Evolutionary conservation across 139 green algal genomes (phyloP).

Genomic region (Ettlia oleoabundans): DNA sequence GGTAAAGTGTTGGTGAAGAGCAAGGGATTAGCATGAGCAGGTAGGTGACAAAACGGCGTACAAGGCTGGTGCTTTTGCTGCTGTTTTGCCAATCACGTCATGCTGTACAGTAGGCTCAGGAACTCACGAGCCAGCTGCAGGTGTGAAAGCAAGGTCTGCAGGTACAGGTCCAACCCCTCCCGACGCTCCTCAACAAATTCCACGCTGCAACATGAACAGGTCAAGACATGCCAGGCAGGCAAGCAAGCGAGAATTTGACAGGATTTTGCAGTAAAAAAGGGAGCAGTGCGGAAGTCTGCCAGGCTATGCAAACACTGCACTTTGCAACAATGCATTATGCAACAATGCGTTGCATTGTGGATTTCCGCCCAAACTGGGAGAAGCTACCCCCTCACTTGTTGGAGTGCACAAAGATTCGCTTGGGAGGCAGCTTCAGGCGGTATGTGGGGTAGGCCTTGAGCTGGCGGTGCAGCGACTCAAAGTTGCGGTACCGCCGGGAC

Average conservation of each 20-base stretch:
- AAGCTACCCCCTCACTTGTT: constrained; percentile 34
- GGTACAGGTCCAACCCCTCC: constrained; percentile 63
- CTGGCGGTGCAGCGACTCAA: constrained; percentile 74
- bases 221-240: neutral
- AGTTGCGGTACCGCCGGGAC: constrained; percentile 71
- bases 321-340: no score
- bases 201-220: neutral
- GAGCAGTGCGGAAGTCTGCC: no score
- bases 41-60: no score
- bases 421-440: constrained; percentile 64
- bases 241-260: neutral
- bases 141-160: constrained; percentile 51
- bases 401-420: constrained; percentile 64
- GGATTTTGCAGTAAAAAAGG: no score
- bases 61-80: neutral
- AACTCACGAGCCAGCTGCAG: neutral
- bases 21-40: no score
- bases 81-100: no score
- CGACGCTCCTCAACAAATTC: constrained; percentile 70
- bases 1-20: no score
- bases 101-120: no score
- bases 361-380: no score
- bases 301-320: no score
- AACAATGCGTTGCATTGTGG: no score
- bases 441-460: constrained; percentile 50